Evolutionary conservation across 352 stramenopile genomes (phyloP).

Genomic region (Phytophthora colocasiae): DNA sequence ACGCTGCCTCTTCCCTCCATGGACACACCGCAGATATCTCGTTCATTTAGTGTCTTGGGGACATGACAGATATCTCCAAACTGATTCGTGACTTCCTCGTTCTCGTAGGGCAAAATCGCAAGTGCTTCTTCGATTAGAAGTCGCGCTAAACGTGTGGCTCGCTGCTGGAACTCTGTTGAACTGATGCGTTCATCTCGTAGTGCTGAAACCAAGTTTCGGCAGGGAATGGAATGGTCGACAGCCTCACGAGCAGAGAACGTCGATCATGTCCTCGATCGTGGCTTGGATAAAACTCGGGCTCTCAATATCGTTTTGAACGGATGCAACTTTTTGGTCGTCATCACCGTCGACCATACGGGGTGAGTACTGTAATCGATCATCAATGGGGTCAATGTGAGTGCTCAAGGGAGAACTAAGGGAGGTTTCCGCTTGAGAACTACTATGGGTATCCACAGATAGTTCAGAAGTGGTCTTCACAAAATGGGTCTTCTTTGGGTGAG

Average conservation of each 20-base stretch:
- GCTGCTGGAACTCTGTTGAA: slow-evolving; percentile 27
- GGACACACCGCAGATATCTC: slow-evolving; percentile 29
- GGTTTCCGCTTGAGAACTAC: too few species aligned
- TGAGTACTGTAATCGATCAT: too few species aligned
- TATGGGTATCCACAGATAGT: too few species aligned
- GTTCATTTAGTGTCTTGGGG: slow-evolving; percentile 21
- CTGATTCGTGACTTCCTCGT: slow-evolving; percentile 32
- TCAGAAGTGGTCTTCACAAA: background rate
- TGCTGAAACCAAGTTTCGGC: slow-evolving; percentile 32
- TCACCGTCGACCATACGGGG: too few species aligned
- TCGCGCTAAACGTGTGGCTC: slow-evolving; percentile 24
- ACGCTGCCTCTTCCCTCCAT: slow-evolving; percentile 30
- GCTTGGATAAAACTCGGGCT: background rate
- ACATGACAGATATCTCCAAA: slow-evolving; percentile 29
- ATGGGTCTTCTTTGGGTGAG: slow-evolving; percentile 17
- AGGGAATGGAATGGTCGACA: slow-evolving; percentile 30
- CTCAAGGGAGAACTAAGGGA: too few species aligned
- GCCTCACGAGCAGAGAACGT: slow-evolving; percentile 42
- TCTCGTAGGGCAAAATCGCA: slow-evolving; percentile 29
- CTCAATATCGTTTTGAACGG: background rate
- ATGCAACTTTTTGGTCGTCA: background rate
- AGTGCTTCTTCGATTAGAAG: slow-evolving; percentile 43
- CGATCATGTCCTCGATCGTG: background rate
- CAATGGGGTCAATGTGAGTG: too few species aligned
- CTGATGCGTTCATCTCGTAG: slow-evolving; percentile 28